Conservation (phyloP, 2,329 filamentous ascomycete species). For the Cyclaneusma minus region DNA sequence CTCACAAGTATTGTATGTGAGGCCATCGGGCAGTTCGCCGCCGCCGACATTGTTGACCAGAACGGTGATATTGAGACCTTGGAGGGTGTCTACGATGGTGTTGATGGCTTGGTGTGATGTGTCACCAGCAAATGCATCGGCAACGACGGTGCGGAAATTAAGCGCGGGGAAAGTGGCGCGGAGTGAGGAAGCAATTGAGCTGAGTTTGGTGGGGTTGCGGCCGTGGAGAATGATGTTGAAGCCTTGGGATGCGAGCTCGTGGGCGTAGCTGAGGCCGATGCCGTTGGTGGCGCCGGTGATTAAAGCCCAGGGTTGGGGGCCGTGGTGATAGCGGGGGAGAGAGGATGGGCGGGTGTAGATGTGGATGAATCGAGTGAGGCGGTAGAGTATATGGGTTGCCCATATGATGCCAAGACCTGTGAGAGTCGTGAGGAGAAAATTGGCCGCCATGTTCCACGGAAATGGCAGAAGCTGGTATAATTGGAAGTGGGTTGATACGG, state of each 20-base stretch:
- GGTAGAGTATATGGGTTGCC: too few relatives aligned
- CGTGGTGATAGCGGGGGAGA: constrained; percentile 9
- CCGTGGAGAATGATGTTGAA: constrained; percentile 44
- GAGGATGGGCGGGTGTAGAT: too few relatives aligned
- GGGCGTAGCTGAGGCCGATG: constrained; percentile 33
- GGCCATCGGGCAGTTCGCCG: constrained; percentile 11
- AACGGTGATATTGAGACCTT: constrained; percentile 29
- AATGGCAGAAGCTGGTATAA: too few relatives aligned
- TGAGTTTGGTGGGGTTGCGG: constrained; percentile 32
- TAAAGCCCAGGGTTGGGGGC: constrained; percentile 25
- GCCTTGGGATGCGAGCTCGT: constrained; percentile 32
- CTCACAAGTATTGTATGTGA: constrained; percentile 21
- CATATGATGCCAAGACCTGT: too few relatives aligned
- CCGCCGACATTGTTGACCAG: constrained; percentile 43
- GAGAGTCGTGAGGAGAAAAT: too few relatives aligned
- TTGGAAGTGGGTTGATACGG: too few relatives aligned
- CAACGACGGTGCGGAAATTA: constrained; percentile 24
- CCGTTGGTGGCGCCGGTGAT: constrained; percentile 39
- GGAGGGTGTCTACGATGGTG: constrained; percentile 12
- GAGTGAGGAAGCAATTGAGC: constrained; percentile 24
- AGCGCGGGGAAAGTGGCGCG: constrained; percentile 21
- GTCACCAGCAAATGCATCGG: constrained; percentile 24
- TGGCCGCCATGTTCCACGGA: too few relatives aligned
- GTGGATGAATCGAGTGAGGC: too few relatives aligned
- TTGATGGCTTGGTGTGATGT: constrained; percentile 14